phyloP scores from a whole-genome alignment of 768 basidiomycete genomes.

The Rhodotorula taiwanensis region DNA sequence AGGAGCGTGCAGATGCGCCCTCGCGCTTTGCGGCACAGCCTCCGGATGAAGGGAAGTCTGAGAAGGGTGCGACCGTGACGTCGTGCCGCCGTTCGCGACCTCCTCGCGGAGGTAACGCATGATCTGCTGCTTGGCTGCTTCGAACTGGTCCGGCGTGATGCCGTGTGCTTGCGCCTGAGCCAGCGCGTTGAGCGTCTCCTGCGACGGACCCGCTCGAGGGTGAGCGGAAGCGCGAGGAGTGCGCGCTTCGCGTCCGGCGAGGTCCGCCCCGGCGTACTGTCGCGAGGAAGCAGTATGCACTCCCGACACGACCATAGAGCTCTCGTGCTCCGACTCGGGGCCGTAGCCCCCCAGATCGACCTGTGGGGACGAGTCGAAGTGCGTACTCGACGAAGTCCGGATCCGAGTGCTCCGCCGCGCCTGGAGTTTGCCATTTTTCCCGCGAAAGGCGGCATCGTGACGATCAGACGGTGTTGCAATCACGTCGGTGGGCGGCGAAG shows the following conservation, averaged over 20 bases:
- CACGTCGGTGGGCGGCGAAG: slow-evolving; percentile 25
- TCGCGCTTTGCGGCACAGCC: no score
- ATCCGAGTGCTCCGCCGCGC: slow-evolving; percentile 23
- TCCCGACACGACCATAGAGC: no score
- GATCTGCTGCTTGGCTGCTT: slow-evolving; percentile 21
- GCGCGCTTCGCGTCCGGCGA: background rate
- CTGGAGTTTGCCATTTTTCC: background rate
- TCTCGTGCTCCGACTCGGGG: background rate
- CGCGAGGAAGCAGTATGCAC: no score
- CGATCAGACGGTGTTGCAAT: slow-evolving; percentile 29
- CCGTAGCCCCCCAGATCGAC: background rate
- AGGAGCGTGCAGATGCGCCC: no score
- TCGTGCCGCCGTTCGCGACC: background rate
- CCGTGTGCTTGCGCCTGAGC: slow-evolving; percentile 17
- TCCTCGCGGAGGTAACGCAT: slow-evolving; percentile 10
- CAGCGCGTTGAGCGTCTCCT: background rate
- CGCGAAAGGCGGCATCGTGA: background rate
- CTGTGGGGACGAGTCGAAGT: slow-evolving; percentile 20
- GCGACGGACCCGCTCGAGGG: background rate
- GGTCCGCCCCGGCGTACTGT: no score
- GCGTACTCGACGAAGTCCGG: slow-evolving; percentile 12
- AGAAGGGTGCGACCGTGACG: background rate
- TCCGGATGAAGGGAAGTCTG: background rate
- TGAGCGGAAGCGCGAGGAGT: background rate
- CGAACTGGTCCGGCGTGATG: slow-evolving; percentile 25